phyloP scores from a whole-genome alignment of 164 flowering plant genomes.

The Magnolia changhungtana region DNA sequence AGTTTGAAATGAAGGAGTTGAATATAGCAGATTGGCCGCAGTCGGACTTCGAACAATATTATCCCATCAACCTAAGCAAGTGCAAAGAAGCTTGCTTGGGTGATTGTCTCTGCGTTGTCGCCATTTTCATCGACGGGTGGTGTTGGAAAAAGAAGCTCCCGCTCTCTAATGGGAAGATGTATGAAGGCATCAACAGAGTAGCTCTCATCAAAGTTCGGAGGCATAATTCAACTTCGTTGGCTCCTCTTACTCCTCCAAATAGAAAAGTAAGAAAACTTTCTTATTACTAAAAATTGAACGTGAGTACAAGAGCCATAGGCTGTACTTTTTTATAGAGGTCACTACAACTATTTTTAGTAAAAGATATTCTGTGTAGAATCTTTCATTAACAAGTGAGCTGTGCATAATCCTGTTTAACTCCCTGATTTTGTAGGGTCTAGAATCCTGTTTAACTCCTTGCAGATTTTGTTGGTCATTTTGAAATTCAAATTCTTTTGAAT shows the following conservation, averaged over 20 bases:
- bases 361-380: too few relatives aligned
- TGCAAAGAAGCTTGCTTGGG: conserved; percentile 38
- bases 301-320: too few relatives aligned
- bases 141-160: conserved; percentile 51
- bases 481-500: too few relatives aligned
- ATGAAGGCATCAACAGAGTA: conserved; percentile 4
- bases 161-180: conserved; percentile 27
- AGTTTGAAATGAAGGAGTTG: conserved; percentile 20
- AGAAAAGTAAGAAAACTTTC: too few relatives aligned
- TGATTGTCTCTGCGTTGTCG: conserved; percentile 49
- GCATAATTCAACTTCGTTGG: not conserved
- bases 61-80: conserved; percentile 12
- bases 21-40: conserved; percentile 35
- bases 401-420: too few relatives aligned
- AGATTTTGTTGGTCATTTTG: too few relatives aligned
- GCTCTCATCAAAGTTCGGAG: conserved; percentile 24
- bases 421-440: too few relatives aligned
- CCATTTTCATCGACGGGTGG: conserved; percentile 13
- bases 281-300: too few relatives aligned
- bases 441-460: too few relatives aligned
- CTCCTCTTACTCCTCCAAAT: not conserved
- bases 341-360: too few relatives aligned
- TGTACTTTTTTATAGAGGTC: too few relatives aligned
- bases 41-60: conserved; percentile 27
- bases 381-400: too few relatives aligned